A percentile compares a stretch with the other conserved stretches of the same genome.
These are phyloP conservation scores for Emmonsiellopsis sp. DNA, from an alignment of 2,329 filamentous ascomycete genomes.

Conservation along the genomic window DNA sequence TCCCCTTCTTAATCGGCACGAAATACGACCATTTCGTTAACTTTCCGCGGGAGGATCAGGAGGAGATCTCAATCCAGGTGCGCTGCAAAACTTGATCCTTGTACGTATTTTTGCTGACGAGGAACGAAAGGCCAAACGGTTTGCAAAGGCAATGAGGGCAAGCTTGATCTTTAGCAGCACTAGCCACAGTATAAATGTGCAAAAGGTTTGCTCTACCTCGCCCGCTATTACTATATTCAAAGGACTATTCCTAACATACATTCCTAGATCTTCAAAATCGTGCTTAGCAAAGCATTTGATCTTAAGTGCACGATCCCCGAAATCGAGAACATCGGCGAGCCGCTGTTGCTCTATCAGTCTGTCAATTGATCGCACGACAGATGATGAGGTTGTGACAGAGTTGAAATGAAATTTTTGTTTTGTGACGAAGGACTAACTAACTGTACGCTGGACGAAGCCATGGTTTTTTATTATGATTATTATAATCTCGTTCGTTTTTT, in stretches of 20 bases:
- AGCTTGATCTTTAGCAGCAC: constrained; percentile 98
- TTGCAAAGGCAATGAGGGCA: constrained; percentile 97
- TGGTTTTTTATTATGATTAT: constrained; percentile 3
- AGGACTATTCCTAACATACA: constrained; percentile 18
- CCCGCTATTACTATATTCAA: neutral
- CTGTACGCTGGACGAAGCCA: constrained; percentile 8
- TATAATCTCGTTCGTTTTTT: neutral
- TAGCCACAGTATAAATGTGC: constrained; percentile 98
- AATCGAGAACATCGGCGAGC: constrained; percentile 96
- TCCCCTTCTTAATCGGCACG: constrained; percentile 91
- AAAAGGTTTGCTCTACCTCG: constrained; percentile 59
- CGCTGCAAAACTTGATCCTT: constrained; percentile 6
- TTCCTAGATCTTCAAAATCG: constrained; percentile 94
- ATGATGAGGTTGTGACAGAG: neutral
- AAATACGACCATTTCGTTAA: constrained; percentile 99
- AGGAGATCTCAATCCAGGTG: constrained; percentile 96
- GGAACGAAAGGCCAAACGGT: constrained; percentile 65
- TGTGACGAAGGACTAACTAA: neutral
- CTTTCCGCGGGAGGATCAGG: constrained; percentile 92
- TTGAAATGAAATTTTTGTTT: neutral
- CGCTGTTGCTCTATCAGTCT: constrained; percentile 67
- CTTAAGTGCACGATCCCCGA: constrained; percentile 98
- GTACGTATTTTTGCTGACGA: constrained; percentile 15
- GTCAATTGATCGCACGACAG: constrained; percentile 1
- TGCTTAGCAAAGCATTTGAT: constrained; percentile 96